These are phyloP conservation scores for Fraxinus paxiana DNA, from an alignment of 305 asterid genomes.

Conservation along the genomic window DNA sequence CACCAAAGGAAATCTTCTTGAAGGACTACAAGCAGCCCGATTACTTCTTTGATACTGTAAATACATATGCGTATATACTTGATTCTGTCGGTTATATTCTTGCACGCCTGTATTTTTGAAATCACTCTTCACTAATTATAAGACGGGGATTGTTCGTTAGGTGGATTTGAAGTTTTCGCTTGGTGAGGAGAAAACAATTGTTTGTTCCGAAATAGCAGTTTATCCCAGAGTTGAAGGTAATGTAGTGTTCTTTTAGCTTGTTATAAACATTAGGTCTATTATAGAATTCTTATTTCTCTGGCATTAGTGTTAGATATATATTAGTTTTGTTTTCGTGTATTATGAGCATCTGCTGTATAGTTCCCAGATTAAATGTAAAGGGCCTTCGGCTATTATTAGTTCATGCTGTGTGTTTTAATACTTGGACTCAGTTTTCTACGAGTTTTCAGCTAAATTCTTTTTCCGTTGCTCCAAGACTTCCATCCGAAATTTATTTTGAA, in stretches of 20 bases:
- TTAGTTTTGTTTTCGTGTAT: not conserved
- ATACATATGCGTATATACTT: not conserved
- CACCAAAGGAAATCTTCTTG: conserved; percentile 83
- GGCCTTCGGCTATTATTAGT: not conserved
- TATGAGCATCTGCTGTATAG: conserved; percentile 1
- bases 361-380: not conserved
- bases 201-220: conserved; percentile 54
- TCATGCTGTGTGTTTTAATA: not conserved
- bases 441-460: not conserved
- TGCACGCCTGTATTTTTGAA: not conserved
- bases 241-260: not conserved
- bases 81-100: not conserved
- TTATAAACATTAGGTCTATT: not conserved
- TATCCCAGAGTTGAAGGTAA: conserved; percentile 78
- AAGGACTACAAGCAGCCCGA: conserved; percentile 89
- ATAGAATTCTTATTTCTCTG: not conserved
- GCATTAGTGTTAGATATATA: not conserved
- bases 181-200: conserved; percentile 77
- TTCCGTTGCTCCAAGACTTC: not conserved
- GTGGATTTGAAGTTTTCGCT: conserved; percentile 70
- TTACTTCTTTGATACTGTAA: conserved; percentile 69
- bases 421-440: not conserved
- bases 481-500: conserved; percentile 4
- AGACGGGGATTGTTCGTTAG: conserved; percentile 32
- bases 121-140: conserved; percentile 6